Evolutionary conservation across 768 basidiomycete species (phyloP).

Genomic region (Pluteus cervinus): DNA sequence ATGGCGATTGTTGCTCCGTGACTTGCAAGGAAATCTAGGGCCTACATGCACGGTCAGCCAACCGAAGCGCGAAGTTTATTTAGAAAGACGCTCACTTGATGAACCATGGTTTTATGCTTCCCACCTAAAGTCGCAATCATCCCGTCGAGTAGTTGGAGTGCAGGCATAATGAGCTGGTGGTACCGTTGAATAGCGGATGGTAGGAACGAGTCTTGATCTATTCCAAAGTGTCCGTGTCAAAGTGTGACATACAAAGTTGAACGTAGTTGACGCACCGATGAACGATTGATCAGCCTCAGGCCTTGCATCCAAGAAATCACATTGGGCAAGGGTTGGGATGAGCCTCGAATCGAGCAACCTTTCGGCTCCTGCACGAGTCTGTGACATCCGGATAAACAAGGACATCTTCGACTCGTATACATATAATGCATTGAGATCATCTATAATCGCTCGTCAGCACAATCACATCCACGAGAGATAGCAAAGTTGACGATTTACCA

Average conservation of each 20-base stretch:
- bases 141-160: slow-evolving; percentile 73
- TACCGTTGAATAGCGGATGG: slow-evolving; percentile 85
- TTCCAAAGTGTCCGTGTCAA: neutral
- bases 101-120: slow-evolving; percentile 58
- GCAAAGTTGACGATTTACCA: slow-evolving; percentile 40
- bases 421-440: slow-evolving; percentile 85
- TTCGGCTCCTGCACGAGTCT: slow-evolving; percentile 81
- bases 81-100: slow-evolving; percentile 45
- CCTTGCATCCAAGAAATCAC: slow-evolving; percentile 81
- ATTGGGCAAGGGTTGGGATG: slow-evolving; percentile 68
- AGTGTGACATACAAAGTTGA: slow-evolving; percentile 2
- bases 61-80: neutral
- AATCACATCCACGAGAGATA: neutral
- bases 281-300: slow-evolving; percentile 81
- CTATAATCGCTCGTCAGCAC: slow-evolving; percentile 34
- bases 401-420: slow-evolving; percentile 96
- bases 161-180: slow-evolving; percentile 86
- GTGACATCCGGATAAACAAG: slow-evolving; percentile 77
- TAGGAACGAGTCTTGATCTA: slow-evolving; percentile 83
- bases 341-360: slow-evolving; percentile 74
- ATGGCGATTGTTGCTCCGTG: slow-evolving; percentile 84
- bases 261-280: slow-evolving; percentile 47
- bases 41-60: slow-evolving; percentile 32
- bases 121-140: slow-evolving; percentile 73
- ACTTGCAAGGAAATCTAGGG: slow-evolving; percentile 71